Base-by-base conservation (phyloP, 495 filamentous ascomycete species). In the Cetradonia linearis region DNA sequence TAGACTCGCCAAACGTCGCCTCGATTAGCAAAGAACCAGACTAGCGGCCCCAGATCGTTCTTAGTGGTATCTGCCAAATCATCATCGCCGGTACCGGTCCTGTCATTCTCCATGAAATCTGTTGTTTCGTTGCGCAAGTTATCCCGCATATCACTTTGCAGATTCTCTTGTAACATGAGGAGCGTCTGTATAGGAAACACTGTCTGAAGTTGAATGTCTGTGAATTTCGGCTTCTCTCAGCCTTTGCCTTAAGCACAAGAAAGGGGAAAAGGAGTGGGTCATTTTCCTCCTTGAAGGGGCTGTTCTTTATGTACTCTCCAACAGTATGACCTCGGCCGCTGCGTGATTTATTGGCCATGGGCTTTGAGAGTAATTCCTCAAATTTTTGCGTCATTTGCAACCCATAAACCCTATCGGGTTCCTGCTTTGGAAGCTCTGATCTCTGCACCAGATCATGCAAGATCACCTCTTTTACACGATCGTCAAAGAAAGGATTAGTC, bases 21-120 rank as follows among this genome's bases (percentile, higher is more conserved):
- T 33, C 55, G 30, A 56, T 62, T 66, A 1, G 55, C 55, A 36
- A 69, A 62, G 40, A 69, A 69, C 66, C 63, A 68, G 10, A 68
- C 63, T 48, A 69, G 56, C 5, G 67, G 63, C 18, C 42, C 42
- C 42, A 46, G 2, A 16, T 46, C 42, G 9, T 46, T 46, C 18
- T 46, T 20, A n/a, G 42, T 46, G 16, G 16, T 20, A 46, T 44
- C 40, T 18, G 20, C 14, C 42, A 46, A n/a, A n/a, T n/a, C n/a
- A n/a, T n/a, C n/a, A n/a, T n/a, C n/a, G n/a, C n/a, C n/a, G n/a
- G n/a, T n/a, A n/a, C n/a, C n/a, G n/a, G n/a, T n/a, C n/a, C n/a
- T n/a, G n/a, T n/a, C n/a, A n/a, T n/a, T n/a, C n/a, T n/a, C n/a
- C n/a, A n/a, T n/a, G n/a, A n/a, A n/a, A n/a, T n/a, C n/a, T n/a